Conservation (phyloP, 2,329 filamentous ascomycete species). For the Davidsoniella neocaledoniae region DNA sequence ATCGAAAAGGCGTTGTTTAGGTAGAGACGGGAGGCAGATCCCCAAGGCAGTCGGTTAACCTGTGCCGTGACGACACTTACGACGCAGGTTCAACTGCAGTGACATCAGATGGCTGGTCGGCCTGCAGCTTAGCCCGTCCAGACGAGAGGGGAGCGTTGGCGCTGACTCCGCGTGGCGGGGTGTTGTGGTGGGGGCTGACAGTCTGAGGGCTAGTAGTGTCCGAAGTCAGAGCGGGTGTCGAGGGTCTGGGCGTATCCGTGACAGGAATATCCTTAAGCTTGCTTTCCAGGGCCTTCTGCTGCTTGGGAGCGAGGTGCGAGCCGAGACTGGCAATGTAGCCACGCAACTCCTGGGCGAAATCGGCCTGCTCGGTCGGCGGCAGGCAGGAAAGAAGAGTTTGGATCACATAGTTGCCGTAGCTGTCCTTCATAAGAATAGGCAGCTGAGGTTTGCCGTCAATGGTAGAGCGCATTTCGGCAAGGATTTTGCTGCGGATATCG, state of each 20-base stretch:
- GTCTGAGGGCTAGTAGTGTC: slow-evolving; percentile 42
- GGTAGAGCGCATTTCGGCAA: background rate
- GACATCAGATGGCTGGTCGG: too few species aligned
- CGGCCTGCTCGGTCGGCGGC: slow-evolving; percentile 39
- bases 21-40: background rate
- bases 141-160: too few species aligned
- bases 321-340: slow-evolving; percentile 44
- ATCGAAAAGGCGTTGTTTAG: background rate
- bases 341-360: slow-evolving; percentile 46
- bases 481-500: background rate
- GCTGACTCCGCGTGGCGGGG: slow-evolving; percentile 35
- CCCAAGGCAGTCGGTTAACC: background rate
- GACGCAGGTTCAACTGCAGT: too few species aligned
- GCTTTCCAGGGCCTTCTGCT: slow-evolving; percentile 27
- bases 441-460: slow-evolving; percentile 53
- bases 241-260: slow-evolving; percentile 22
- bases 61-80: too few species aligned
- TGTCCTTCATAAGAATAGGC: slow-evolving; percentile 67
- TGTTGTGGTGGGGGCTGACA: slow-evolving; percentile 37
- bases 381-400: slow-evolving; percentile 63
- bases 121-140: too few species aligned
- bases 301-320: slow-evolving; percentile 47
- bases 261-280: slow-evolving; percentile 13
- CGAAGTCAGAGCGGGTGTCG: slow-evolving; percentile 50
- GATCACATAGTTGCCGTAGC: slow-evolving; percentile 91